A percentile compares a stretch with the other conserved stretches of the same genome.
Evolutionary conservation across 345 rosid species (phyloP).

Genomic region (Acer campestre): DNA sequence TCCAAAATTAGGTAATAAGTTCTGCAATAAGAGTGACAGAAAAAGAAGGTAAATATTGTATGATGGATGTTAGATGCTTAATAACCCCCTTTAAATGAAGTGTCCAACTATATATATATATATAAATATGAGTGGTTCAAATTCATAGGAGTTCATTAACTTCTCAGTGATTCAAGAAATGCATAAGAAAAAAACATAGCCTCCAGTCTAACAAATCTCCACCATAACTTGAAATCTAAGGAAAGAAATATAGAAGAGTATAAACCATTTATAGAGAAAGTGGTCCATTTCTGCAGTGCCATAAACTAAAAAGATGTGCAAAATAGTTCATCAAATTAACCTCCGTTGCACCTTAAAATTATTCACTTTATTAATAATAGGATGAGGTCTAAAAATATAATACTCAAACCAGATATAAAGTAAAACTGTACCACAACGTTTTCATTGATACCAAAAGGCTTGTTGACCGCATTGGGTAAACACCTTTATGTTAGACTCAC

Average conservation of each 20-base stretch:
- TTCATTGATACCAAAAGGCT: background rate
- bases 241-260: background rate
- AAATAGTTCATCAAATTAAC: background rate
- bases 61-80: background rate
- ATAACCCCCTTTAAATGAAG: background rate
- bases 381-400: background rate
- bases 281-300: background rate
- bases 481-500: too few relatives aligned
- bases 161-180: too few relatives aligned
- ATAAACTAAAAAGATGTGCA: background rate
- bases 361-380: background rate
- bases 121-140: too few relatives aligned
- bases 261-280: background rate
- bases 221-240: background rate
- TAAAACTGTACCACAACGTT: background rate
- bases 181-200: too few relatives aligned
- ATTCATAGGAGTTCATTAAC: too few relatives aligned
- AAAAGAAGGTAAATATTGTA: background rate
- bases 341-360: background rate
- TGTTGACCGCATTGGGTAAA: background rate
- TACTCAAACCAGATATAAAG: background rate
- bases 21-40: conserved; percentile 31
- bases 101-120: background rate
- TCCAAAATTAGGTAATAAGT: conserved; percentile 22
- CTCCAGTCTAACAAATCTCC: background rate